Conservation (phyloP, 345 rosid genomes). For the Balakata baccata region DNA sequence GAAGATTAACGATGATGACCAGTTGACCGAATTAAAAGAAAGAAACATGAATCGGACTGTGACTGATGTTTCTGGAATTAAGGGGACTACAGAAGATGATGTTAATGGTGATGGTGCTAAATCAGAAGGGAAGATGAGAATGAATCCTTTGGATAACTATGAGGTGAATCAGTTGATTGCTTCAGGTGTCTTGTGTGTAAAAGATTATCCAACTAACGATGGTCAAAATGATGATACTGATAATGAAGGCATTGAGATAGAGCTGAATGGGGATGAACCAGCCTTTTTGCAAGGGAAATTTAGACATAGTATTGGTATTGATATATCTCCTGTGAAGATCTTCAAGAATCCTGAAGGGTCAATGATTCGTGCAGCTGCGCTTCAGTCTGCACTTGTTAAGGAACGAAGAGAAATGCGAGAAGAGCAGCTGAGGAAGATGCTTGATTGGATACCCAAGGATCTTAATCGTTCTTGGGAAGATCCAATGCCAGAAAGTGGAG, state of each 20-base stretch:
- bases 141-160: conserved; percentile 87
- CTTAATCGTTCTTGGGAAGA: conserved; percentile 98
- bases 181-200: conserved; percentile 61
- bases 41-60: conserved; percentile 31
- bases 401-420: conserved; percentile 78
- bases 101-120: conserved; percentile 55
- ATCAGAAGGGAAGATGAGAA: conserved; percentile 41
- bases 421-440: conserved; percentile 86
- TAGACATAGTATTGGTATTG: conserved; percentile 46
- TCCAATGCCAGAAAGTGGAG: conserved; percentile 89
- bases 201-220: conserved; percentile 70
- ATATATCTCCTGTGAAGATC: conserved; percentile 87
- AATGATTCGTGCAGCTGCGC: conserved; percentile 85
- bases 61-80: conserved; percentile 67
- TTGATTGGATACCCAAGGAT: conserved; percentile 93
- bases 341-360: conserved; percentile 94
- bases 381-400: conserved; percentile 86
- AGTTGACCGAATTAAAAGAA: conserved; percentile 46
- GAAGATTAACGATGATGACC: conserved; percentile 36
- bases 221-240: conserved; percentile 61
- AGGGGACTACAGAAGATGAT: conserved; percentile 51
- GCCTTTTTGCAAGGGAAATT: conserved; percentile 80
- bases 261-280: conserved; percentile 86
- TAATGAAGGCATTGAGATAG: conserved; percentile 90
- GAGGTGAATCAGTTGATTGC: conserved; percentile 90